These are phyloP conservation scores for Xerocomus brunneocitrinus DNA, from an alignment of 768 basidiomycete species.

Conservation along the genomic window DNA sequence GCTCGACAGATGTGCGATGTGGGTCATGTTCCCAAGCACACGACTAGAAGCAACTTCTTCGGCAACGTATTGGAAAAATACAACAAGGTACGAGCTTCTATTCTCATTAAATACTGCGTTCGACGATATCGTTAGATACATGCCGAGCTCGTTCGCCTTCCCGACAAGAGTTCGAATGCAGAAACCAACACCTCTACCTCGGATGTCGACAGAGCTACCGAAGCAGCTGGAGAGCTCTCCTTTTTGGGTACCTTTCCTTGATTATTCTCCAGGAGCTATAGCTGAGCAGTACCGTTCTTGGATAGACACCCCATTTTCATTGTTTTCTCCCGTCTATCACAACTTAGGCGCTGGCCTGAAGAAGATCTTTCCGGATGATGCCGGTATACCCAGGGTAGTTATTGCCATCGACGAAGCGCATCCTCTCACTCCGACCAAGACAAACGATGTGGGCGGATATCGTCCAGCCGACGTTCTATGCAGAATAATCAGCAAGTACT, in stretches of 20 bases:
- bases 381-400: not conserved
- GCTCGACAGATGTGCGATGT: not conserved
- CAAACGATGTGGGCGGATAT: not conserved
- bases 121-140: not conserved
- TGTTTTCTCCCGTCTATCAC: not conserved
- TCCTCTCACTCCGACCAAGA: not conserved
- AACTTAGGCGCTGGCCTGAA: not conserved
- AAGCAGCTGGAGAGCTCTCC: not conserved
- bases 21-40: not conserved
- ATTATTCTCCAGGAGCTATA: not conserved
- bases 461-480: constrained; percentile 6
- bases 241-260: not conserved
- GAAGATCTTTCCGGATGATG: not conserved
- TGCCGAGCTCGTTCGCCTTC: not conserved
- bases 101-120: not conserved
- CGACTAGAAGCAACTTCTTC: not conserved
- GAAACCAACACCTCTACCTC: not conserved
- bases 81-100: not conserved
- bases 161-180: not conserved
- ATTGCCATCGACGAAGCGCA: constrained; percentile 19
- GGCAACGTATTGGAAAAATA: not conserved
- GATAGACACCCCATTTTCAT: too few species aligned
- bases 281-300: not conserved
- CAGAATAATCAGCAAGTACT: constrained; percentile 7
- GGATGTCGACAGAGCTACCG: not conserved